phyloP scores from a whole-genome alignment of 2,329 filamentous ascomycete species.

The Calonectria hongkongensis region DNA sequence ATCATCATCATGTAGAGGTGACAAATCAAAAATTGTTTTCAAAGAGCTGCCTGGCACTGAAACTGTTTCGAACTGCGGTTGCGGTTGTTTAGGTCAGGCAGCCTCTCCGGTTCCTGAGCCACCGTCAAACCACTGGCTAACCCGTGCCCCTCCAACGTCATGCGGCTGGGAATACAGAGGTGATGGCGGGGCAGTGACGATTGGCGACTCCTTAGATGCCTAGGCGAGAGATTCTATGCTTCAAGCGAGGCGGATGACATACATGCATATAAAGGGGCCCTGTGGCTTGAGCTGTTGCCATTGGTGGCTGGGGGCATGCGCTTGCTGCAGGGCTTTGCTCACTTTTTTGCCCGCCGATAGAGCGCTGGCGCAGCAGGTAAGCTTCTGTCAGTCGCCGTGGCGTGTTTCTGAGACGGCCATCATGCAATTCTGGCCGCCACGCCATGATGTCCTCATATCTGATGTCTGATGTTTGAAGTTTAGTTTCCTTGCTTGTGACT shows the following conservation, averaged over 20 bases:
- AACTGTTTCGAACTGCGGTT: constrained; percentile 38
- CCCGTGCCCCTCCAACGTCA: constrained; percentile 43
- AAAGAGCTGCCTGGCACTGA: constrained; percentile 47
- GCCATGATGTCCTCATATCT: constrained; percentile 37
- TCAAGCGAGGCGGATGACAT: neutral
- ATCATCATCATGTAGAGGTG: constrained; percentile 21
- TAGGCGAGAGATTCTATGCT: constrained; percentile 12
- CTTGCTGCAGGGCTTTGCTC: constrained; percentile 37
- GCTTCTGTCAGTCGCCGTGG: constrained; percentile 33
- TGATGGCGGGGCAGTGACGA: constrained; percentile 42
- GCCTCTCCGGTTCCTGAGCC: constrained; percentile 28
- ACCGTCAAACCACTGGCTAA: constrained; percentile 16
- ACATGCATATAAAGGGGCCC: neutral
- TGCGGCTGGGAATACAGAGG: constrained; percentile 16
- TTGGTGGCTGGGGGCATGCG: constrained; percentile 17
- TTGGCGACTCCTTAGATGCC: neutral
- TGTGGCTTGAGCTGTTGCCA: constrained; percentile 18
- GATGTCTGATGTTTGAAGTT: constrained; percentile 28
- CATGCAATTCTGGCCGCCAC: constrained; percentile 40
- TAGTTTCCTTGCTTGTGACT: constrained; percentile 23
- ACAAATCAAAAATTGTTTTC: constrained; percentile 14
- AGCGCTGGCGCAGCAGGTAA: constrained; percentile 30
- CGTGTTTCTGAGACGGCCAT: constrained; percentile 42
- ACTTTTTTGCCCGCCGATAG: constrained; percentile 11
- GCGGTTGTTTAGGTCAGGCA: constrained; percentile 32